Conservation (phyloP, 352 stramenopile species). For the Halophytophthora batemanensis region DNA sequence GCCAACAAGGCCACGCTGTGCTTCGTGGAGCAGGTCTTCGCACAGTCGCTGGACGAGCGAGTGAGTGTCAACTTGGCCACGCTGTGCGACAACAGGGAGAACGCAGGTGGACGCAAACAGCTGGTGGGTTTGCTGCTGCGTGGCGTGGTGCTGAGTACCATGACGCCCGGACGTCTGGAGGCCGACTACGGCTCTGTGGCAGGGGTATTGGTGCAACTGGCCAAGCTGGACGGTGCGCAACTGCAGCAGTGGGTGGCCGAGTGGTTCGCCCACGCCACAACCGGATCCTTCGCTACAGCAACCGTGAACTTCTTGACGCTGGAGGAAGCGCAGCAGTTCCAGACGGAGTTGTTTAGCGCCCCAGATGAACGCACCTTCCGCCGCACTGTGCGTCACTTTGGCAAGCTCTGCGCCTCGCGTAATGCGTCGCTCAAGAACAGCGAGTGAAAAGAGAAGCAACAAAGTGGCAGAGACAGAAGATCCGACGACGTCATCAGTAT, state of each 20-base stretch:
- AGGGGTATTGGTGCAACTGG: conserved; percentile 66
- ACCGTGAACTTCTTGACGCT: conserved; percentile 53
- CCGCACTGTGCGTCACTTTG: conserved; percentile 73
- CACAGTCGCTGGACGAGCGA: conserved; percentile 16
- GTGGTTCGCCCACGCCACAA: conserved; percentile 59
- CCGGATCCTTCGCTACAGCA: conserved; percentile 30
- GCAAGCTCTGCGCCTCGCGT: conserved; percentile 73
- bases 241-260: conserved; percentile 60
- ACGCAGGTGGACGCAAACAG: conserved; percentile 32
- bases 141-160: conserved; percentile 59
- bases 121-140: conserved; percentile 60
- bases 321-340: conserved; percentile 61
- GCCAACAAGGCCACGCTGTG: conserved; percentile 92
- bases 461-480: background rate
- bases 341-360: conserved; percentile 61
- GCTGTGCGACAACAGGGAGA: conserved; percentile 16
- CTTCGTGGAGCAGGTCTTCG: conserved; percentile 82
- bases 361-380: conserved; percentile 69
- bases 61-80: conserved; percentile 18
- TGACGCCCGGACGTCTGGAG: conserved; percentile 67
- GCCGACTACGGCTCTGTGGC: conserved; percentile 77
- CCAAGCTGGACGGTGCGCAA: conserved; percentile 53
- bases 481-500: background rate
- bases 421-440: conserved; percentile 48
- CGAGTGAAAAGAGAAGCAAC: conserved; percentile 16